Base-by-base conservation (phyloP, 805 yeast species). In the Cyberlindnera nakhonratchasimensis region DNA sequence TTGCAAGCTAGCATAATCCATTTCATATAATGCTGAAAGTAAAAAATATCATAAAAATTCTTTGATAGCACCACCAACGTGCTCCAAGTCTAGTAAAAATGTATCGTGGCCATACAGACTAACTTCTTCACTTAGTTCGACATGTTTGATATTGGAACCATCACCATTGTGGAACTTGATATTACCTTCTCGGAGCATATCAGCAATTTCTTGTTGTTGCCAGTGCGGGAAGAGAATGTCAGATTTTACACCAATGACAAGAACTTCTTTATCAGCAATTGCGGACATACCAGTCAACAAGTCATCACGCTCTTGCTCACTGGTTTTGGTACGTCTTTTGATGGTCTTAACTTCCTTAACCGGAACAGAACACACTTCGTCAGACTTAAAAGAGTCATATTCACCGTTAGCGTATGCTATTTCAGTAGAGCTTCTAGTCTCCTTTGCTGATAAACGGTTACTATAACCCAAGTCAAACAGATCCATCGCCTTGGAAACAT, bases 401-500 rank as follows among this genome's bases (percentile, higher is more conserved):
- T 45, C 48, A 16, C 57, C 59, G n/a, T 39, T 21, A 3, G 63
- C 55, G 8, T 55, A 53, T 8, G 60, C 60, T 9, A 63, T 60
- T 11, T 54, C 50, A 3, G 51, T 55, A 64, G 16, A 49, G 40
- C 7, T 54, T 77, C 66, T 45, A 62, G 66, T 13, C 20, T 50
- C 84, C 65, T 25, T 70, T 66, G 86, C 84, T 39, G 65, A 63
- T 1, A 53, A 32, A 48, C 79, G 63, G 55, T 75, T 77, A 6
- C 55, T 52, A 2, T 42, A 39, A 5, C 96, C 84, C 53, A 90
- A 65, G 59, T 90, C 96, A 63, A 90, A 90, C 57, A 90, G 66
- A 61, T 90, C 97, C 97, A 90, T 90, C 1, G 96, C 96, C 63
- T 90, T 90, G 47, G 90, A 84, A 11, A 90, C 78, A 61, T 90